phyloP scores from a whole-genome alignment of 257 asterid species.

The Plantago ovata region DNA sequence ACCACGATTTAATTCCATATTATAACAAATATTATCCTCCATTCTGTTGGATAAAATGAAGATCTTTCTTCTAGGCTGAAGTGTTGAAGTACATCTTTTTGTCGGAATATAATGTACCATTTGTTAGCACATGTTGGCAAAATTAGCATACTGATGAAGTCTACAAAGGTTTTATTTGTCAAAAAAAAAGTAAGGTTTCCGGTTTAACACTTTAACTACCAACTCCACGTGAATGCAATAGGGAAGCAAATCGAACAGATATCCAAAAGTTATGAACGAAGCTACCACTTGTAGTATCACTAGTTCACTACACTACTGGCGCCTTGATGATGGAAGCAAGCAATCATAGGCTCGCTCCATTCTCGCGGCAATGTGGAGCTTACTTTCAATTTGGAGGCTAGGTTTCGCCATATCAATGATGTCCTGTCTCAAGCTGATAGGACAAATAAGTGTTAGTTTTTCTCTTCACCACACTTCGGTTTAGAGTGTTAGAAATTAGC shows the following conservation, averaged over 20 bases:
- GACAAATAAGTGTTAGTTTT: not conserved
- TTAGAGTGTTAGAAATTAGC: not conserved
- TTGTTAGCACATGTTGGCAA: too few relatives aligned
- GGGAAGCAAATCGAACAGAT: not conserved
- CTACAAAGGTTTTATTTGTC: too few relatives aligned
- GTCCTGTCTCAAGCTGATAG: constrained; percentile 76
- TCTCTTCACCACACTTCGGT: not conserved
- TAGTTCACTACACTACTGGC: constrained; percentile 28
- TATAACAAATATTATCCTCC: too few relatives aligned
- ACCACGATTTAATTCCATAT: too few relatives aligned
- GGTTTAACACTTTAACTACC: not conserved
- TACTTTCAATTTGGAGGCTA: constrained; percentile 41
- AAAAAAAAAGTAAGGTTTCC: too few relatives aligned
- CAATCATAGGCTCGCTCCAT: constrained; percentile 85
- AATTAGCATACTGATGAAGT: too few relatives aligned
- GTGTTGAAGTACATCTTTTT: too few relatives aligned
- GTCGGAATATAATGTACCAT: too few relatives aligned
- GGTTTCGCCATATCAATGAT: constrained; percentile 84
- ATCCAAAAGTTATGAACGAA: not conserved
- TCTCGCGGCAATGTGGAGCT: constrained; percentile 58
- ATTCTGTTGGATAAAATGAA: too few relatives aligned
- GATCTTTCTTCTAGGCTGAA: too few relatives aligned
- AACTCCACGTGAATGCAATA: not conserved
- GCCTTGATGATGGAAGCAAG: constrained; percentile 69
- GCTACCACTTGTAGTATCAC: not conserved